Conservation (phyloP, 768 basidiomycete species). For the Russula sp. region DNA sequence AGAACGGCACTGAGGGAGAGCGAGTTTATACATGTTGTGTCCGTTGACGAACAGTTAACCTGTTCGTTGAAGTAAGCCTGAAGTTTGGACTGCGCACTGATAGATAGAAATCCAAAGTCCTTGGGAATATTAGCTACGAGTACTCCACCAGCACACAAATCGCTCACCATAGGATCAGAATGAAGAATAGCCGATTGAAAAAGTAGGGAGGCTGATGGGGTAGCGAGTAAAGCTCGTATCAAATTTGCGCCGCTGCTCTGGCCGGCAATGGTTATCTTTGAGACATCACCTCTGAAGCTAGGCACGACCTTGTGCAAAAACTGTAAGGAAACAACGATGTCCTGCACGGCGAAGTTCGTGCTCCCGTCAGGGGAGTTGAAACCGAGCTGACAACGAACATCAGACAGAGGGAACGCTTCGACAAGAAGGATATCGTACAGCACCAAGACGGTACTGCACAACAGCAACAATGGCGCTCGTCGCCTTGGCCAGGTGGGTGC, state of each 20-base stretch:
- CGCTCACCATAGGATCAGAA: constrained; percentile 77
- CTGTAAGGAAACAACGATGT: constrained; percentile 57
- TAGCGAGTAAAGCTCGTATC: constrained; percentile 70
- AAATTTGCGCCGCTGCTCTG: constrained; percentile 78
- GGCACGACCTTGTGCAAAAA: constrained; percentile 55
- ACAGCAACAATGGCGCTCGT: constrained; percentile 76
- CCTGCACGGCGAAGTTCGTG: constrained; percentile 67
- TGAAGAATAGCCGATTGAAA: constrained; percentile 79
- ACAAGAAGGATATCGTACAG: constrained; percentile 38
- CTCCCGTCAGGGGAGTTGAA: constrained; percentile 65
- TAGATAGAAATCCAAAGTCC: constrained; percentile 67
- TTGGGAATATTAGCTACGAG: constrained; percentile 27
- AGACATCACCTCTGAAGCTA: constrained; percentile 59
- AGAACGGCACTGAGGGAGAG: constrained; percentile 50
- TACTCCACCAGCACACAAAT: neutral
- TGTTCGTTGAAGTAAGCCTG: constrained; percentile 46
- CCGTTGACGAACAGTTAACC: constrained; percentile 41
- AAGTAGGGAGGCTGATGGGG: constrained; percentile 60
- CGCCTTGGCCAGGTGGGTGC: constrained; percentile 62
- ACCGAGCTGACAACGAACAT: constrained; percentile 48
- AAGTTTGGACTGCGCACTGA: constrained; percentile 47
- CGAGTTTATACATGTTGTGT: constrained; percentile 45
- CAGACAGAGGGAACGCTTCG: neutral
- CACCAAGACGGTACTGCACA: constrained; percentile 80
- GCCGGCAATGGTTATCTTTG: constrained; percentile 70